A percentile compares a stretch with the other conserved stretches of the same genome.
These are phyloP conservation scores for Daedalea quercina DNA, from an alignment of 768 basidiomycete species.

Conservation along the genomic window DNA sequence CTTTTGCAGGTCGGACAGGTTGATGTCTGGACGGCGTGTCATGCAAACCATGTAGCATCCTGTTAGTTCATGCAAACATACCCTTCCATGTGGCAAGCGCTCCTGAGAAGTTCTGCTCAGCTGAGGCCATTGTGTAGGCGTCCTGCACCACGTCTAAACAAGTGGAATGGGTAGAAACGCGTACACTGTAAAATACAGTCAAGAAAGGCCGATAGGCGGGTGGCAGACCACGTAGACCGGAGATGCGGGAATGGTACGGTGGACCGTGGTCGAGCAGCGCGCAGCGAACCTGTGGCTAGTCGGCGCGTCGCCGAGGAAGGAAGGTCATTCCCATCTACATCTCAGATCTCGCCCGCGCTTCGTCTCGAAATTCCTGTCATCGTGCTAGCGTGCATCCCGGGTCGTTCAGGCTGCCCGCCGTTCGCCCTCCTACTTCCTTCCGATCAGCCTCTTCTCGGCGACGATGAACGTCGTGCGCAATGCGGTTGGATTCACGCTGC, in stretches of 20 bases:
- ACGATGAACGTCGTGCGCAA: slow-evolving; percentile 13
- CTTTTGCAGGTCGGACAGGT: slow-evolving; percentile 87
- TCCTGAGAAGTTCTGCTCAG: slow-evolving; percentile 85
- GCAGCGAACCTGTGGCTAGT: not conserved
- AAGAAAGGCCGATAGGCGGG: not conserved
- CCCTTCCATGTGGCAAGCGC: slow-evolving; percentile 92
- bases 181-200: not conserved
- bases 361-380: too few relatives aligned
- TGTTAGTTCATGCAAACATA: slow-evolving; percentile 29
- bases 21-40: slow-evolving; percentile 56
- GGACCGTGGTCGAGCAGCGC: not conserved
- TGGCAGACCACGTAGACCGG: not conserved
- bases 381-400: too few relatives aligned
- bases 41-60: too few relatives aligned
- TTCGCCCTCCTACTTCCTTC: not conserved
- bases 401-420: not conserved
- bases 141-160: not conserved
- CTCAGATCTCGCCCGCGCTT: not conserved
- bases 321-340: slow-evolving; percentile 10
- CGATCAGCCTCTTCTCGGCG: not conserved
- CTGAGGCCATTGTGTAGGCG: slow-evolving; percentile 4
- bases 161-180: not conserved
- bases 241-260: not conserved
- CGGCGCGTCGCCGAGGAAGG: slow-evolving; percentile 1
- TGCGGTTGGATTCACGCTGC: slow-evolving; percentile 5